Conservation (phyloP, 2,329 filamentous ascomycete genomes). For the Shiraia bambusicola region DNA sequence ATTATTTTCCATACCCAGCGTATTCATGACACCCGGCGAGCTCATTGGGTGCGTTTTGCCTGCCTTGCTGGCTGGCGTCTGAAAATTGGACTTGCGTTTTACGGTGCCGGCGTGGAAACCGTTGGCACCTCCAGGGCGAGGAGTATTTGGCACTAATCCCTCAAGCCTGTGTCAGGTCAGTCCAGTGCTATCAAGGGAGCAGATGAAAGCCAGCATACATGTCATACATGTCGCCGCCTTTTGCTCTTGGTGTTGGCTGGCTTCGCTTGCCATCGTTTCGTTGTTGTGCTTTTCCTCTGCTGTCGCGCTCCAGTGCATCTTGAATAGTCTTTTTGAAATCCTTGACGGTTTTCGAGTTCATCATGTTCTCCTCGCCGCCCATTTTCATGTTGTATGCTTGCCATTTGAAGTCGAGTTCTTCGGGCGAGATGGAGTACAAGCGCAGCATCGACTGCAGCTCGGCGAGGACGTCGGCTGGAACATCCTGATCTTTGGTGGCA, state of each 20-base stretch:
- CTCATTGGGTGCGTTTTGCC: slow-evolving; percentile 47
- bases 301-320: slow-evolving; percentile 77
- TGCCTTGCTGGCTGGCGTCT: slow-evolving; percentile 52
- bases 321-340: slow-evolving; percentile 85
- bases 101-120: slow-evolving; percentile 50
- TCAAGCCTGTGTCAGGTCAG: slow-evolving; percentile 46
- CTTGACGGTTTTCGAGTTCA: slow-evolving; percentile 70
- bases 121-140: slow-evolving; percentile 42
- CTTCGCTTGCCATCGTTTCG: slow-evolving; percentile 62
- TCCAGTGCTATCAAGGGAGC: not conserved
- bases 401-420: slow-evolving; percentile 98
- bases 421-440: slow-evolving; percentile 74
- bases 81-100: slow-evolving; percentile 57
- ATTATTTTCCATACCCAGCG: slow-evolving; percentile 35
- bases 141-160: slow-evolving; percentile 49
- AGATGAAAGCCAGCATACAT: slow-evolving; percentile 57
- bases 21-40: slow-evolving; percentile 50
- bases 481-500: slow-evolving; percentile 50
- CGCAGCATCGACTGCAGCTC: slow-evolving; percentile 86
- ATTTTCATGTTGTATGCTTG: slow-evolving; percentile 97
- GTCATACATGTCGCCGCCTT: slow-evolving; percentile 71
- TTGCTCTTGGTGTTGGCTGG: slow-evolving; percentile 60
- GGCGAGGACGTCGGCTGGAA: slow-evolving; percentile 74
- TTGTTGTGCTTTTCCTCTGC: slow-evolving; percentile 65
- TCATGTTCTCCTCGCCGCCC: slow-evolving; percentile 73